A percentile compares a stretch with the other conserved stretches of the same genome.
Evolutionary conservation across 345 rosid species (phyloP).

Genomic region (Erucastrum elatum): DNA sequence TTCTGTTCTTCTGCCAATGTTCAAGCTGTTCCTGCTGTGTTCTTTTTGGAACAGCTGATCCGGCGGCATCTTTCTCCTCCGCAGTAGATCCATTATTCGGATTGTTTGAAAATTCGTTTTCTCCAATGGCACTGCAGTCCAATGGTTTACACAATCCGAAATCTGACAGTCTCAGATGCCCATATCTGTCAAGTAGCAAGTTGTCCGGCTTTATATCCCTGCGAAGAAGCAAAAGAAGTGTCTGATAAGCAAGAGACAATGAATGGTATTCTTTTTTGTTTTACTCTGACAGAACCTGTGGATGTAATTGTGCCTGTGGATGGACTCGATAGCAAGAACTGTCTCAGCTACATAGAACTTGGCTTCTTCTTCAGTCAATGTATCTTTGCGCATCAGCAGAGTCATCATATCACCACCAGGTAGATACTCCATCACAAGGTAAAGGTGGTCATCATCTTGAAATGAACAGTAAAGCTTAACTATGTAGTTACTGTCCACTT

Average conservation of each 20-base stretch:
- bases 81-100: slow-evolving; percentile 39
- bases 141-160: slow-evolving; percentile 70
- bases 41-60: slow-evolving; percentile 51
- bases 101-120: slow-evolving; percentile 53
- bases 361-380: slow-evolving; percentile 62
- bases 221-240: not conserved
- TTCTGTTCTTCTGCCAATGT: slow-evolving; percentile 68
- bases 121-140: slow-evolving; percentile 60
- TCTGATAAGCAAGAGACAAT: not conserved
- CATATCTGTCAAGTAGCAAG: slow-evolving; percentile 58
- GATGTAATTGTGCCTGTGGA: slow-evolving; percentile 62
- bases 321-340: slow-evolving; percentile 63
- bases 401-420: slow-evolving; percentile 79
- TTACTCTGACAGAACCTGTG: slow-evolving; percentile 47
- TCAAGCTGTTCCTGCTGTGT: slow-evolving; percentile 63
- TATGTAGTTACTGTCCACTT: slow-evolving; percentile 62
- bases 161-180: slow-evolving; percentile 63
- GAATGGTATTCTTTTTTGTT: not conserved
- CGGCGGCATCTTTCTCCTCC: slow-evolving; percentile 40
- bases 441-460: slow-evolving; percentile 64
- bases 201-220: slow-evolving; percentile 72
- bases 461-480: slow-evolving; percentile 62
- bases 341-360: slow-evolving; percentile 71
- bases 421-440: slow-evolving; percentile 65
- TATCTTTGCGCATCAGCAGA: slow-evolving; percentile 68